Evolutionary conservation across 2,329 filamentous ascomycete species (phyloP).

Genomic region (Pseudonectria foliicola): DNA sequence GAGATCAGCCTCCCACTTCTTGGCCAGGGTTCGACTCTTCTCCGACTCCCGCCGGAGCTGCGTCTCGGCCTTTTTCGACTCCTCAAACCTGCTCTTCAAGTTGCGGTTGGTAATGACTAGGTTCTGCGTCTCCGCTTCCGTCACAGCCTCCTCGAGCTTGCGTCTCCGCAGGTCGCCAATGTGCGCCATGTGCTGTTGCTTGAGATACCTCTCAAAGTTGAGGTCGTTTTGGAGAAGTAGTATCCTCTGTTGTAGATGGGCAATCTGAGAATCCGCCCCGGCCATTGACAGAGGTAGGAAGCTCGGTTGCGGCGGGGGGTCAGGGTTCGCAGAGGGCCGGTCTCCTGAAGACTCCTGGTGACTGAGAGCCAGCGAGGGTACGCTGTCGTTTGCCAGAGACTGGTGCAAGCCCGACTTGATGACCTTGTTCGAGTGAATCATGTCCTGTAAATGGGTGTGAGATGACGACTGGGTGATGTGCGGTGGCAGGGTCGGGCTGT

Average conservation of each 20-base stretch:
- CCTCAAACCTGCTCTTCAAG: slow-evolving; percentile 64
- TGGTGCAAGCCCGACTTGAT: slow-evolving; percentile 50
- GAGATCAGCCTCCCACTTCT: slow-evolving; percentile 71
- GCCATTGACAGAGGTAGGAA: slow-evolving; percentile 24
- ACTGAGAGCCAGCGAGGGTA: slow-evolving; percentile 45
- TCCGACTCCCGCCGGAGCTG: slow-evolving; percentile 67
- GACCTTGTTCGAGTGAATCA: slow-evolving; percentile 53
- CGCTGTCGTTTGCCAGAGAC: slow-evolving; percentile 50
- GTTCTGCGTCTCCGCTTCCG: slow-evolving; percentile 76
- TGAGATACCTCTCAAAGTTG: slow-evolving; percentile 77
- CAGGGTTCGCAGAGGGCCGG: slow-evolving; percentile 21
- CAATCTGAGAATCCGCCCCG: slow-evolving; percentile 33
- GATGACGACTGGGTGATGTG: slow-evolving; percentile 40
- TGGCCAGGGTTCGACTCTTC: slow-evolving; percentile 62
- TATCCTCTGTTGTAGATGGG: slow-evolving; percentile 64
- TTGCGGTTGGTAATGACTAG: slow-evolving; percentile 69
- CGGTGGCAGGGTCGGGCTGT: slow-evolving; percentile 58
- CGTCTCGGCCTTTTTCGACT: slow-evolving; percentile 62
- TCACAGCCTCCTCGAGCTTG: slow-evolving; percentile 68
- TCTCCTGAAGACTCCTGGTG: slow-evolving; percentile 41
- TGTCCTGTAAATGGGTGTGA: slow-evolving; percentile 51
- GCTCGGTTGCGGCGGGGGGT: slow-evolving; percentile 21
- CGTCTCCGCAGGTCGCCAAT: slow-evolving; percentile 71
- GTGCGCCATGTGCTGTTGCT: slow-evolving; percentile 74
- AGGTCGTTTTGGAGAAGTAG: slow-evolving; percentile 71